A percentile compares a stretch with the other conserved stretches of the same genome.
These are phyloP conservation scores for Ailanthus altissimus DNA, from an alignment of 345 rosid genomes.

Conservation along the genomic window DNA sequence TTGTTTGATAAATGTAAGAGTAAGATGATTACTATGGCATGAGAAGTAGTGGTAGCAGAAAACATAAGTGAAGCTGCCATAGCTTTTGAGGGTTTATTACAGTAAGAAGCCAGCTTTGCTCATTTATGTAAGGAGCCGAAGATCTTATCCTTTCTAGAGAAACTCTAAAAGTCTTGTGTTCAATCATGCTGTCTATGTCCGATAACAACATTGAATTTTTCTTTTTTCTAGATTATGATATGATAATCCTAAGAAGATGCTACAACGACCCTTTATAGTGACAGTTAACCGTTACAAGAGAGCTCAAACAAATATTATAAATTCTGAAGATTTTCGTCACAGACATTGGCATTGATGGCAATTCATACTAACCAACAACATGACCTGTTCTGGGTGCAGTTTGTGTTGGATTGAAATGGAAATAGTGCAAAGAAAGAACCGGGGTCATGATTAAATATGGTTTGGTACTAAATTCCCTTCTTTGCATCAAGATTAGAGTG, in stretches of 20 bases:
- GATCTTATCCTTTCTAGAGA: conserved; percentile 18
- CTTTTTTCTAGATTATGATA: conserved; percentile 23
- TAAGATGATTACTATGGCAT: conserved; percentile 28
- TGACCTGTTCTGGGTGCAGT: conserved; percentile 3
- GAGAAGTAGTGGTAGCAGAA: conserved; percentile 23
- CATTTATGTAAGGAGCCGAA: conserved; percentile 33
- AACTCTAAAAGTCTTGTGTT: conserved; percentile 33
- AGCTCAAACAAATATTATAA: conserved; percentile 7
- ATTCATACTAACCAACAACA: conserved; percentile 5
- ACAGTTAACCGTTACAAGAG: conserved; percentile 43
- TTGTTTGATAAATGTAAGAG: conserved; percentile 31
- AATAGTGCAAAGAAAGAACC: neutral
- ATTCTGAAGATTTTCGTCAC: conserved; percentile 5
- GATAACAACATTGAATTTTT: conserved; percentile 26
- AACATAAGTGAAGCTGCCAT: conserved; percentile 46
- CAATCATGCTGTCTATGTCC: conserved; percentile 38
- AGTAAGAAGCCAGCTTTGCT: conserved; percentile 2
- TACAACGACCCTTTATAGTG: conserved; percentile 41
- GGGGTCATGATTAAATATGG: conserved; percentile 1
- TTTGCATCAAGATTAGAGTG: neutral
- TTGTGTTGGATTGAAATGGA: neutral
- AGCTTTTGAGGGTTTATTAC: neutral
- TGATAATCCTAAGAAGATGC: conserved; percentile 19
- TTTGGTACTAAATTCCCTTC: neutral
- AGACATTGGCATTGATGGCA: neutral